These are phyloP conservation scores for Elsinoe australis DNA, from an alignment of 2,329 filamentous ascomycete species.

Conservation along the genomic window DNA sequence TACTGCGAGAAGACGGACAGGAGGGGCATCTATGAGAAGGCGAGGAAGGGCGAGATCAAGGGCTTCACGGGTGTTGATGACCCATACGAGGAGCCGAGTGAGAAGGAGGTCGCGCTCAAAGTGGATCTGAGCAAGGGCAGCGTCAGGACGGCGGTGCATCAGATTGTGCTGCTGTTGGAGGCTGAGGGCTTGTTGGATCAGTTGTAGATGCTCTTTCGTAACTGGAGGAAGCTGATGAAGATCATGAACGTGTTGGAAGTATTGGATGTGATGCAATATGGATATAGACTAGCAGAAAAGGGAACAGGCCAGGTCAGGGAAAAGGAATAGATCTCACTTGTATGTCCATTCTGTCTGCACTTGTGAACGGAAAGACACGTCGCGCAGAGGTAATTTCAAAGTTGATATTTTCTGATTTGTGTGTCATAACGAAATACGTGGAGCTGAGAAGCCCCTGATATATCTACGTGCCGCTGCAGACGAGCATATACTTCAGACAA, in stretches of 20 bases:
- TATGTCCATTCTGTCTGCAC: background rate
- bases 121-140: constrained; percentile 81
- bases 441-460: too few species aligned
- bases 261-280: background rate
- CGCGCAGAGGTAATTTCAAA: too few species aligned
- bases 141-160: constrained; percentile 88
- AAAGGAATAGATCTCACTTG: constrained; percentile 5
- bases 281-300: background rate
- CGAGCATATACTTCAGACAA: too few species aligned
- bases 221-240: too few species aligned
- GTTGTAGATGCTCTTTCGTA: constrained; percentile 32
- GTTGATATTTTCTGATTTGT: background rate
- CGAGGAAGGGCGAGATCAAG: constrained; percentile 84
- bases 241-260: too few species aligned
- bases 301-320: background rate
- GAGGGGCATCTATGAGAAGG: constrained; percentile 77
- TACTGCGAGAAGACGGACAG: constrained; percentile 93
- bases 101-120: constrained; percentile 74
- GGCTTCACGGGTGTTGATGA: constrained; percentile 98
- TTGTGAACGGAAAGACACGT: too few species aligned
- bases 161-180: constrained; percentile 91
- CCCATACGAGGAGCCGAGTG: constrained; percentile 78
- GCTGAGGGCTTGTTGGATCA: constrained; percentile 77
- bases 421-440: constrained; percentile 4
- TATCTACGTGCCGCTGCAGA: background rate